Evolutionary conservation across 202 grass and related monocot genomes (phyloP).

Genomic region (Brachypodium distachyon): DNA sequence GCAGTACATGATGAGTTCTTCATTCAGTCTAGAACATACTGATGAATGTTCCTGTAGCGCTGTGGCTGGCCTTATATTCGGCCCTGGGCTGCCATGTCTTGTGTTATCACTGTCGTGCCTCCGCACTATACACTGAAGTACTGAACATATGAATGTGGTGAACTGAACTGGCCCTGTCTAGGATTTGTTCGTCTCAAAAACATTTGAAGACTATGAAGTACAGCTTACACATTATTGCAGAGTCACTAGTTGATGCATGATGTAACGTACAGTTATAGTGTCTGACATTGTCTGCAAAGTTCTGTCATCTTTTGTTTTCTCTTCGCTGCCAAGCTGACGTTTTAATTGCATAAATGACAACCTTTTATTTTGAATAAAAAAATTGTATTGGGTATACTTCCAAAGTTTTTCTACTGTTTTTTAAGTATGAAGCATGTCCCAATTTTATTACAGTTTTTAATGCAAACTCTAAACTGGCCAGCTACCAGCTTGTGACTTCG

Average conservation of each 20-base stretch:
- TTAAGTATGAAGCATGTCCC: not conserved
- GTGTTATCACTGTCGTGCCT: not conserved
- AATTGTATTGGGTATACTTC: not conserved
- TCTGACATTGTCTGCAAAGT: constrained; percentile 11
- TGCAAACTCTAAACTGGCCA: not conserved
- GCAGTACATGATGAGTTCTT: not conserved
- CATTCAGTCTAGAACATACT: constrained; percentile 24
- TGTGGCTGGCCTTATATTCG: not conserved
- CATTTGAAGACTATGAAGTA: constrained; percentile 1
- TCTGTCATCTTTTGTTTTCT: not conserved
- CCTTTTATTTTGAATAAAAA: not conserved
- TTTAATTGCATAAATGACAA: not conserved
- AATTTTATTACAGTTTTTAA: not conserved
- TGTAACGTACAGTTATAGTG: not conserved
- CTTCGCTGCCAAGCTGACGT: not conserved
- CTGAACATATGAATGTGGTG: not conserved
- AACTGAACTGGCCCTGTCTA: constrained; percentile 5
- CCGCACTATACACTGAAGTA: not conserved
- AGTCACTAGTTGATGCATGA: not conserved
- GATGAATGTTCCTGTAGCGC: constrained; percentile 25
- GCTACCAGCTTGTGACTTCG: not conserved
- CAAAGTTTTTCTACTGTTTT: not conserved
- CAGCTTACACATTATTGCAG: not conserved
- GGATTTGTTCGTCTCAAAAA: not conserved
- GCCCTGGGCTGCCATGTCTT: not conserved